Conservation (phyloP, 2,329 filamentous ascomycete genomes). For the Penicillium sp. region DNA sequence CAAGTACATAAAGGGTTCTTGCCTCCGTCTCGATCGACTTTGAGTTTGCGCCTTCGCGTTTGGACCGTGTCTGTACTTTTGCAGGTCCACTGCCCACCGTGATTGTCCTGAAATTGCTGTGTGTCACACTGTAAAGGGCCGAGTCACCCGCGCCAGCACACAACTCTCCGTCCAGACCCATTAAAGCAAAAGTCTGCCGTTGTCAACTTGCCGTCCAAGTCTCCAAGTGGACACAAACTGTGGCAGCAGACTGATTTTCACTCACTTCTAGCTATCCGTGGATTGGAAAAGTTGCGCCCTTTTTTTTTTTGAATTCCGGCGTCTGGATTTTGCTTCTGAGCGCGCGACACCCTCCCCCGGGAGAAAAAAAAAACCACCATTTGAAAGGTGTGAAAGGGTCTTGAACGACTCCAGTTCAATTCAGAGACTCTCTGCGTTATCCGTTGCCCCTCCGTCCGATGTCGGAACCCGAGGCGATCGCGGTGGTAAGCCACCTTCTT, state of each 20-base stretch:
- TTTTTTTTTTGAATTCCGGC: too few relatives aligned
- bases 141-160: too few relatives aligned
- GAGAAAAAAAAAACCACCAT: too few relatives aligned
- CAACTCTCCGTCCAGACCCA: background rate
- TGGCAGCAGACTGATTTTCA: too few relatives aligned
- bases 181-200: conserved; percentile 4
- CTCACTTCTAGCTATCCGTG: too few relatives aligned
- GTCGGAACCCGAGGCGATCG: conserved; percentile 1
- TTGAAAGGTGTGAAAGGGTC: too few relatives aligned
- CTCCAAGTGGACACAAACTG: too few relatives aligned
- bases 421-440: background rate
- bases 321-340: too few relatives aligned
- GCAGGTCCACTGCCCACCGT: background rate
- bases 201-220: background rate
- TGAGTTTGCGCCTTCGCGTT: conserved; percentile 3
- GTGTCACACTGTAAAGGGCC: too few relatives aligned
- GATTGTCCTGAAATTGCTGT: background rate
- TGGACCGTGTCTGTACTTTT: conserved; percentile 3
- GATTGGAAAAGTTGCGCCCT: too few relatives aligned
- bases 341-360: too few relatives aligned
- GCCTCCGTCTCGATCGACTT: background rate
- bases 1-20: conserved; percentile 2
- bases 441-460: background rate
- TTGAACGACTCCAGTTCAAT: background rate
- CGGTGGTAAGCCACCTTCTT: background rate